Percentiles rank a stretch among this genome's conserved stretches.
phyloP scores from a whole-genome alignment of 1,139 yeast species.

The Yamadazyma membranifaciens region DNA sequence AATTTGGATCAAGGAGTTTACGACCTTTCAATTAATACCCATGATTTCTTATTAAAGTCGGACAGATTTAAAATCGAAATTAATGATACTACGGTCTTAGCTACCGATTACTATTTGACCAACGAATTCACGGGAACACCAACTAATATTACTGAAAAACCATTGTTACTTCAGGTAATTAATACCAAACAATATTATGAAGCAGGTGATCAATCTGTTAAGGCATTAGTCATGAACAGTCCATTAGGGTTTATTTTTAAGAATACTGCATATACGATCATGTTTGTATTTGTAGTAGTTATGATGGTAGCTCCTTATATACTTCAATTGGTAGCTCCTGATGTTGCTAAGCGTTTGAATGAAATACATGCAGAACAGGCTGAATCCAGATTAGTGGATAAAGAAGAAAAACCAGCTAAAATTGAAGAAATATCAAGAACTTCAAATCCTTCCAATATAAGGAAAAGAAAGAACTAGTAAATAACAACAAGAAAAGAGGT shows the following conservation, averaged over 20 bases:
- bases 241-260: conserved; percentile 46
- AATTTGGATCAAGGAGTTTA: conserved; percentile 32
- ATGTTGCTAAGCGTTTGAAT: conserved; percentile 34
- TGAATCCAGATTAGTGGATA: neutral
- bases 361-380: conserved; percentile 21
- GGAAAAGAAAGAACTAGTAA: conserved; percentile 18
- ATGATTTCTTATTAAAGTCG: conserved; percentile 32
- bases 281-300: conserved; percentile 29
- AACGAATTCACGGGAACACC: conserved; percentile 16
- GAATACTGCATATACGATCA: conserved; percentile 34
- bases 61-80: conserved; percentile 30
- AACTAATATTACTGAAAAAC: conserved; percentile 17
- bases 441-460: neutral
- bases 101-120: conserved; percentile 24
- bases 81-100: conserved; percentile 19
- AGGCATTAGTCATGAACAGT: conserved; percentile 36
- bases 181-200: conserved; percentile 36
- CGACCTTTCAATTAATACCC: conserved; percentile 32
- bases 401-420: conserved; percentile 5
- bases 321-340: conserved; percentile 34
- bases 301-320: conserved; percentile 36
- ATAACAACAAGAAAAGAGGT: conserved; percentile 15
- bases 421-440: conserved; percentile 10
- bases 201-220: conserved; percentile 29
- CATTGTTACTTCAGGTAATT: conserved; percentile 23